A percentile compares a stretch with the other conserved stretches of the same genome.
These are phyloP conservation scores for Wickerhamomyces chambardii DNA, from an alignment of 805 yeast genomes.

Conservation along the genomic window DNA sequence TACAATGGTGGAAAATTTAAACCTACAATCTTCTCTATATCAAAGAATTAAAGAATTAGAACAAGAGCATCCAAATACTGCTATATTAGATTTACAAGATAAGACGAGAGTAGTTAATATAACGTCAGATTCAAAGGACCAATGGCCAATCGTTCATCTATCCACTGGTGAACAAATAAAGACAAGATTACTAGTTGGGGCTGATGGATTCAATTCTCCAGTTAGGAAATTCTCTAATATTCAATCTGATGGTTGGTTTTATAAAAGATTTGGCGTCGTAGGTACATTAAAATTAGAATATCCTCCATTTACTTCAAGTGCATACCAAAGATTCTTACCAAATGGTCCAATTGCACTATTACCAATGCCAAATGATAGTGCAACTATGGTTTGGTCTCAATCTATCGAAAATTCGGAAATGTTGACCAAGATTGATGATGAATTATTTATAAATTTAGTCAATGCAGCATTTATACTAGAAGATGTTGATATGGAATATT, in stretches of 20 bases:
- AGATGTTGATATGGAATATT: constrained; percentile 65
- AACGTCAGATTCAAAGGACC: constrained; percentile 24
- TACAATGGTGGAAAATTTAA: constrained; percentile 83
- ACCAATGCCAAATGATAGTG: constrained; percentile 79
- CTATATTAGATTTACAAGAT: constrained; percentile 39
- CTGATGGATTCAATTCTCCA: constrained; percentile 94
- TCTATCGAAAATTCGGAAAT: constrained; percentile 65
- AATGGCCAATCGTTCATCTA: constrained; percentile 74
- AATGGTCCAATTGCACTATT: constrained; percentile 91
- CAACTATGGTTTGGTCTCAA: constrained; percentile 93
- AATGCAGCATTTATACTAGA: constrained; percentile 84
- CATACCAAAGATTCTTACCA: constrained; percentile 88
- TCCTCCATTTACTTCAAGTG: constrained; percentile 63
- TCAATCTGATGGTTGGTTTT: constrained; percentile 87
- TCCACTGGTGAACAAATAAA: constrained; percentile 54
- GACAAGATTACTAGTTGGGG: constrained; percentile 81
- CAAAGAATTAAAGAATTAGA: constrained; percentile 39
- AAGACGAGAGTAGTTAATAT: constrained; percentile 61
- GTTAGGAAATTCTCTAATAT: constrained; percentile 77
- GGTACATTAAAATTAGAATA: constrained; percentile 73
- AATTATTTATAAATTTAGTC: constrained; percentile 57
- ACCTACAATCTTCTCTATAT: constrained; percentile 70
- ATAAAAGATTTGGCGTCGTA: constrained; percentile 85
- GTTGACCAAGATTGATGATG: constrained; percentile 48
- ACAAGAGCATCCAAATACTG: constrained; percentile 11